These are phyloP conservation scores for Hydrangea macrophylla DNA, from an alignment of 148 eudicot genomes.

Conservation along the genomic window DNA sequence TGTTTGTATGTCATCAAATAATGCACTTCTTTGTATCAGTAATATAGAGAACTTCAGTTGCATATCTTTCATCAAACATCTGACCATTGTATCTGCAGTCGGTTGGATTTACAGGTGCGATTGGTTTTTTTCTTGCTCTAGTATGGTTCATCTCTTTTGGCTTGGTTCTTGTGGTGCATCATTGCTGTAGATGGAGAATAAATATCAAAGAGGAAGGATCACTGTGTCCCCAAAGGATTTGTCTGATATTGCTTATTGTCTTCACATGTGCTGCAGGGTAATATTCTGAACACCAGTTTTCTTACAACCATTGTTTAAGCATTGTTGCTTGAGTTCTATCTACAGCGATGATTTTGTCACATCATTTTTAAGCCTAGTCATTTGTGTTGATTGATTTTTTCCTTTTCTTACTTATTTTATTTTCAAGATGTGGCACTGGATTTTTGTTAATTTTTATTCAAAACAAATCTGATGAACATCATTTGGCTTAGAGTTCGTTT, in stretches of 20 bases:
- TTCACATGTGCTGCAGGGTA: slow-evolving; percentile 88
- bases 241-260: slow-evolving; percentile 54
- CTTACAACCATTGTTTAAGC: neutral
- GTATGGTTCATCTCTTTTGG: slow-evolving; percentile 81
- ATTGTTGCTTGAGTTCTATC: neutral
- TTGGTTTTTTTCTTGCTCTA: slow-evolving; percentile 60
- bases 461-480: too few relatives aligned
- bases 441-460: too few relatives aligned
- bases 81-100: slow-evolving; percentile 58
- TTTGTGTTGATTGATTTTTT: neutral
- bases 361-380: neutral
- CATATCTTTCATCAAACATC: neutral
- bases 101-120: slow-evolving; percentile 89
- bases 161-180: slow-evolving; percentile 56
- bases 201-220: slow-evolving; percentile 49
- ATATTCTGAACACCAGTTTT: slow-evolving; percentile 34
- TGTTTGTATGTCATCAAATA: neutral
- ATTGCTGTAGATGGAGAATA: slow-evolving; percentile 76
- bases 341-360: neutral
- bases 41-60: neutral
- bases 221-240: slow-evolving; percentile 44
- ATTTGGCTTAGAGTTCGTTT: too few relatives aligned
- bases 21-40: neutral
- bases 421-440: too few relatives aligned
- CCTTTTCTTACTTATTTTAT: neutral